Base-by-base conservation (phyloP, 2,329 filamentous ascomycete species). In the Talaromyces sp. region DNA sequence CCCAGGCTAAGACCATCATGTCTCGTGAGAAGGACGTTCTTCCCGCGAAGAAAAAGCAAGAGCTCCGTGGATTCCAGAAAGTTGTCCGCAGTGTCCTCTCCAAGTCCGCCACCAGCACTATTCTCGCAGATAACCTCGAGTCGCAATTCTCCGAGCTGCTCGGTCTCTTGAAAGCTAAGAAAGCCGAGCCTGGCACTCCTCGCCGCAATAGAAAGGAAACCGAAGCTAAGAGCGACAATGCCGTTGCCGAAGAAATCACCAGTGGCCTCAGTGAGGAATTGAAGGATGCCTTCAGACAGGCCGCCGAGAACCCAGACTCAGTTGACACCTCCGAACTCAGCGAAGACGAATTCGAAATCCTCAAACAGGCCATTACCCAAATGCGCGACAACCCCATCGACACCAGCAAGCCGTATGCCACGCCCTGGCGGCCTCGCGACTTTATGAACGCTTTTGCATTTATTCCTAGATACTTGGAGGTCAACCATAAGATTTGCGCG, bases 401-500 rank as follows among this genome's bases (percentile, higher is more conserved):
- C 78, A 77, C 80, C 31, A 80, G 78, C 65, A 96, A 96, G 80
- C 92, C 95, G 3, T 99, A 99, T 76, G 86, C 86, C 4, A 97
- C 93, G 1, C 95, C 95, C 13, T 99, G 95, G 95, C 81, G 85
- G 69, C 95, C 95, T 13, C 86, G 93, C 64, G 85, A 90, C 61
- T 98, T 87, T 79, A 96, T 99, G 91, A 85, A 87, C 60, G 89
- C 93, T 0, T 99, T 99, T 79, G 93, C 93, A 27, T 97, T 97
- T 79, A 93, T 99, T 70, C 95, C 95, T 11, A 84, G 91, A 62
- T 99, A 98, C 78, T 86, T 99, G 67, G 96, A 99, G 81, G 95
- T 99, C 71, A 97, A 98, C 83, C 95, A 96, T 78, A 96, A 93
- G 74, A 90, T 98, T 72, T 99, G 95, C 79, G 90, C 93, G 1